Base-by-base conservation (phyloP, 345 rosid species). In the Eucalyptus brandiana region DNA sequence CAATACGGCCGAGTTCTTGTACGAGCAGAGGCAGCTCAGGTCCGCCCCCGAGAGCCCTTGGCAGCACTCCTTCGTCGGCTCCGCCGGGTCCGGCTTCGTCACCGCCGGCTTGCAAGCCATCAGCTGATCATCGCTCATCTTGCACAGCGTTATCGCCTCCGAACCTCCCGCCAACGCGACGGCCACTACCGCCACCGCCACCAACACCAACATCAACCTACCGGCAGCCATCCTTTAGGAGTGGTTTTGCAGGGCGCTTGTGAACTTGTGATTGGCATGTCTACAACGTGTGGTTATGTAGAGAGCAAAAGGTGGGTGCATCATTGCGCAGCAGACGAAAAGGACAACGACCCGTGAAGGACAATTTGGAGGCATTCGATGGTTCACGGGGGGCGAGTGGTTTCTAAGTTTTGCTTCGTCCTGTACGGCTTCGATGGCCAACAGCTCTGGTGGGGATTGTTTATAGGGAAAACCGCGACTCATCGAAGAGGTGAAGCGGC, bases 91-190 rank as follows among this genome's bases (percentile, higher is more conserved):
- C 4, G 94, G 95, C 86, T 92, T 89, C 5, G 89, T 97, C 89
- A 95, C 97, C 0, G 96, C 91, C 86, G 97, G 97, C 90, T 87
- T 93, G 89, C 99, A 97, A 16, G 94, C 96, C 28, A 6, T 24
- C 26, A 95, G 88, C 28, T 93, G 97, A 13, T 92, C 91, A 3
- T 94, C 91, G 30, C 34, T 86, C 92, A 95, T 90, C 80, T 94
- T 89, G 90, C 99, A 97, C 18, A 95, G 87, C 9, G 17, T 92
- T 72, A 93, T 2, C 32, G 93, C 95, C 24, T 54, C 90, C 40
- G 51, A 89, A 14, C 91, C 91, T 34, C 81, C 91, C 67, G 88
- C 91, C 8, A 49, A 45, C 28, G 80, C 50, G 18, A 40, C 86
- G 4, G 45, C 48, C 45, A 88, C 76, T 48, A 37, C 54, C 88